Evolutionary conservation across 805 yeast species (phyloP).

Genomic region (Candida schatavii): DNA sequence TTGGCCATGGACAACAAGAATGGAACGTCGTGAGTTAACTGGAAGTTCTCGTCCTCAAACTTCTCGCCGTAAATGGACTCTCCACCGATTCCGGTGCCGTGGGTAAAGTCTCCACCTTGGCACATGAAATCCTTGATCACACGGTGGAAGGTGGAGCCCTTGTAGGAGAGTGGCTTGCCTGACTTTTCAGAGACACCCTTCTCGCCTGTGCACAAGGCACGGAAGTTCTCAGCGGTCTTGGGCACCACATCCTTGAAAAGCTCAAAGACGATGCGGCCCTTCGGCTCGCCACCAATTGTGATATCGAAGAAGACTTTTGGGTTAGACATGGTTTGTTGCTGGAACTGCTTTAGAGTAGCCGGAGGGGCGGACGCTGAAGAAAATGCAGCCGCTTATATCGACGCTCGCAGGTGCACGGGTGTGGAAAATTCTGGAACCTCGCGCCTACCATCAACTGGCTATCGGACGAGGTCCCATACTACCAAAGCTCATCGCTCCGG

Average conservation of each 20-base stretch:
- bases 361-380: too few relatives aligned
- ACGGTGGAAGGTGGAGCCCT: slow-evolving; percentile 89
- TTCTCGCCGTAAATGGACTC: slow-evolving; percentile 46
- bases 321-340: slow-evolving; percentile 2
- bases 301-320: slow-evolving; percentile 76
- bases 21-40: slow-evolving; percentile 73
- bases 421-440: too few relatives aligned
- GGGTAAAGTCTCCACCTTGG: slow-evolving; percentile 82
- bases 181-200: slow-evolving; percentile 54
- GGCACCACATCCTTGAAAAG: slow-evolving; percentile 74
- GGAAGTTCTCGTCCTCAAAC: slow-evolving; percentile 89
- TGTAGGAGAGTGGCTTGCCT: slow-evolving; percentile 70
- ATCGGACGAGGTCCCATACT: too few relatives aligned
- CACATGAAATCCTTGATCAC: slow-evolving; percentile 87
- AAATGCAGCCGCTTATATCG: too few relatives aligned
- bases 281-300: slow-evolving; percentile 62
- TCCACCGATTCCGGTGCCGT: slow-evolving; percentile 43
- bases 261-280: slow-evolving; percentile 80
- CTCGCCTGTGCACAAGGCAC: slow-evolving; percentile 87
- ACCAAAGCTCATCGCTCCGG: too few relatives aligned
- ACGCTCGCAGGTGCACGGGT: too few relatives aligned
- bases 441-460: too few relatives aligned
- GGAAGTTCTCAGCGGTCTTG: slow-evolving; percentile 85
- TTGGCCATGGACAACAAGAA: slow-evolving; percentile 95
- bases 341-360: too few relatives aligned